Evolutionary conservation across 176 grass and related monocot species (phyloP), one percentile per base, ranked within the genome.

Genomic region (Oryza longistaminata): DNA sequence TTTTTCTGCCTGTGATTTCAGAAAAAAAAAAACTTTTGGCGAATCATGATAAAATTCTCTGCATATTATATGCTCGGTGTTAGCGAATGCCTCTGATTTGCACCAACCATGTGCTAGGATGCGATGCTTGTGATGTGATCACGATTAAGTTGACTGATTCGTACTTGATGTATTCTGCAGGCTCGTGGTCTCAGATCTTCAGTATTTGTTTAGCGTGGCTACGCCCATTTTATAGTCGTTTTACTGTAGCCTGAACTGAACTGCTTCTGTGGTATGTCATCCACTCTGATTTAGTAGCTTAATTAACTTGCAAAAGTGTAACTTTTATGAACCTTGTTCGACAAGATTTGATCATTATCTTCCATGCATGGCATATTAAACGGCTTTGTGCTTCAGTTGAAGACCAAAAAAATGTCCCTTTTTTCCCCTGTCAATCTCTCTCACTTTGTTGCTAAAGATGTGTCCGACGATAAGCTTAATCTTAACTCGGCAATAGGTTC

Each of bases 291-390:
- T 26, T n/a, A 62, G 27, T n/a, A 64, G 27, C 3, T n/a, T 58
- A 58, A 58, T 58, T 50, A 75, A 74, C n/a, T 24, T 67, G 42
- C 8, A 71, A 85, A 85, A 81, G 21, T 80, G 70, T 50, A 39
- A 58, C 6, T 14, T 62, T n/a, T 85, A 60, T 85, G 64, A 13
- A 8, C 67, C 70, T 85, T 64, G 82, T 64, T 50, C 58, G 50
- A 29, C 71, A 89, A 81, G 77, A 39, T 27, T 71, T 14, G 53
- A 66, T 81, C 50, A 89, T 85, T 70, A 9, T 73, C 42, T 74
- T 14, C 1, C 21, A 66, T 52, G 40, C 21, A 66, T 53, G 40
- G 9, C 75, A 71, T 21, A 74, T 65, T 15, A 80, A 74, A 70
- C 53, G 8, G 8, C n/a, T 74, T 73, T 73, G 14, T 42, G 3